Evolutionary conservation across 1,284 basidiomycete genomes (phyloP), one percentile per base, ranked within the genome.

Genomic region (Inonotus obliquus): DNA sequence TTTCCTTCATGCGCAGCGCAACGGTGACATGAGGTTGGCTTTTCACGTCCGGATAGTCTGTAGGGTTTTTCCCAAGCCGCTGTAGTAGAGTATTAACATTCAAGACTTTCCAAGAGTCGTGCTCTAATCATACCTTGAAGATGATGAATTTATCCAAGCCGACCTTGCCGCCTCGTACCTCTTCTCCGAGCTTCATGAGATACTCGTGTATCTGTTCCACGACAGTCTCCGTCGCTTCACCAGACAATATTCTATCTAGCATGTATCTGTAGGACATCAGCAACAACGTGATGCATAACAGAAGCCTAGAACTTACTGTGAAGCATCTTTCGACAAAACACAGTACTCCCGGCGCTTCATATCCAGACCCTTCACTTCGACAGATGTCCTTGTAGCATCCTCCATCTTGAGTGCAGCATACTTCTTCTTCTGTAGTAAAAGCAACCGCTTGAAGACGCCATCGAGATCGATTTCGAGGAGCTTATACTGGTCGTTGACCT

Each of bases 321-420:
- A 98, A 17, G 95, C 89, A 58, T 86, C 87, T 77, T 99, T 99
- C 1, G 94, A 96, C 51, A 99, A 75, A 2, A 84, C 83, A 67
- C 91, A 97, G 75, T 94, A 99, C 73, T 99, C 97, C 78, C 97
- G 81, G 54, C 97, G 86, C 76, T 98, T 99, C 97, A 99, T 98
- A 75, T 99, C 97, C 37, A 99, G 78, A 76, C 97, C 97, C 73
- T 99, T 99, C 74, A 99, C 81, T 72, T 99, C 97, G 1, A 85
- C 91, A 6, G 83, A 85, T 7, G 89, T 91, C 60, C 84, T 81
- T 1, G 82, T 82, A 14, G 82, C 84, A 66, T 94, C 91, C 68
- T 93, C 92, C 44, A 96, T 87, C 75, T 98, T 97, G 71, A 98
- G 81, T 0, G 97, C 97, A 0, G 97, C 97, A 69, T 99, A 99